These are phyloP conservation scores for Fusarium foetens DNA, from an alignment of 2,329 filamentous ascomycete genomes.

Conservation along the genomic window DNA sequence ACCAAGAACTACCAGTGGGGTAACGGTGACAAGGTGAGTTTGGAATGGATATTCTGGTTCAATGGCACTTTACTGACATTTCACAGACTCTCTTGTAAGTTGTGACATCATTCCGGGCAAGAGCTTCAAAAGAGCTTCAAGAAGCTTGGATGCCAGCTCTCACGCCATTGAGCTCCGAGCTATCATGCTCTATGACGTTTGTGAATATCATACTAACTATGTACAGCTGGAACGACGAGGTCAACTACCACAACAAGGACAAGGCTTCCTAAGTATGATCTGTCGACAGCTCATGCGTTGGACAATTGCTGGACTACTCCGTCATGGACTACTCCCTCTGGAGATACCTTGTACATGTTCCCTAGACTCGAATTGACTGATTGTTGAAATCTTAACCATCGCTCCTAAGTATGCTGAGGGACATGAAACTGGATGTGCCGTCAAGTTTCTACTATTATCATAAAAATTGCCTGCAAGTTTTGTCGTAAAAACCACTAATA, in stretches of 20 bases:
- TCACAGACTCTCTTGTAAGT: slow-evolving; percentile 64
- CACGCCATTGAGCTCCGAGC: neutral
- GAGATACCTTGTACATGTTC: slow-evolving; percentile 48
- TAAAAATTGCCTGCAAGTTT: neutral
- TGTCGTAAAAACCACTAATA: neutral
- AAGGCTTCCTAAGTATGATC: slow-evolving; percentile 62
- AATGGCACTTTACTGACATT: slow-evolving; percentile 41
- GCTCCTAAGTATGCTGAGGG: neutral
- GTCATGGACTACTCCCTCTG: slow-evolving; percentile 39
- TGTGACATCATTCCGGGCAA: neutral
- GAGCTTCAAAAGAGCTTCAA: slow-evolving; percentile 8
- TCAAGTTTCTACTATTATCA: neutral
- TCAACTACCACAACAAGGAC: slow-evolving; percentile 98
- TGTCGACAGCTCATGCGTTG: slow-evolving; percentile 29
- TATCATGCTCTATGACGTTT: neutral
- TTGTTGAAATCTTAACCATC: slow-evolving; percentile 21
- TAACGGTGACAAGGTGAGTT: slow-evolving; percentile 87
- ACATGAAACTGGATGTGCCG: neutral
- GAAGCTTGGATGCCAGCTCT: slow-evolving; percentile 10
- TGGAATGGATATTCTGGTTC: neutral
- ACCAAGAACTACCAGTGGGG: slow-evolving; percentile 96
- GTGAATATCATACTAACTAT: slow-evolving; percentile 32
- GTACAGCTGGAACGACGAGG: slow-evolving; percentile 86
- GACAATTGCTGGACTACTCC: slow-evolving; percentile 46
- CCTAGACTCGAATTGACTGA: slow-evolving; percentile 49